Base-by-base conservation (phyloP, 352 stramenopile species). In the Thraustochytrium sp. region DNA sequence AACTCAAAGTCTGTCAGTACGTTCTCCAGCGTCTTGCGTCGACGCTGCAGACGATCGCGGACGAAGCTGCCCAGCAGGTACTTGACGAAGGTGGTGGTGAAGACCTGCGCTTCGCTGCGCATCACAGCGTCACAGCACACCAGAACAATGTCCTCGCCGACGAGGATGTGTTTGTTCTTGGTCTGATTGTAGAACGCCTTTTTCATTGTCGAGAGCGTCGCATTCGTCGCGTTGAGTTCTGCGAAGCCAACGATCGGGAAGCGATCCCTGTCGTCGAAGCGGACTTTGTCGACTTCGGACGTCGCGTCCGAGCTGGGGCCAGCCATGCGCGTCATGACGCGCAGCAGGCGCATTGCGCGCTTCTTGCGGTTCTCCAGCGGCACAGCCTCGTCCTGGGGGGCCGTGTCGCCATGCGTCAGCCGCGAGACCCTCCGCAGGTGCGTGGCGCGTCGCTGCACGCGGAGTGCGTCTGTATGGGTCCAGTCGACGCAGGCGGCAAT, bases 1-100 rank as follows among this genome's bases (percentile, higher is more conserved):
- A 65, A 3, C 37, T 80, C 31, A 44, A 80, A 80, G 51, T 80
- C 68, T 23, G 42, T 21, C 16, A 80, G 53, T 0, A 80, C 38
- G 48, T 26, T 31, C 51, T 80, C 48, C 51, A 80, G n/a, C 23
- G 68, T 80, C 26, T 75, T 75, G 26, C 62, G 62, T 5, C 13
- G 62, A 36, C 62, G 62, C 3, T 29, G 5, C 62, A 1, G 0
- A 37, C 62, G 62, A n/a, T n/a, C 62, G 4, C 2, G 26, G 2
- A 54, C 31, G 31, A 31, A 72, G 11, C 34, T 61, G 51, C 16
- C 23, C 21, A 64, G 37, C 13, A 80, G 68, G 31, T 55, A 80
- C n/a, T 53, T 68, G n/a, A 80, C 26, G 38, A 80, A 80, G 9
- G 68, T 80, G 18, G 68, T 65, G 4, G 68, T 80, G 34, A 80